Base-by-base conservation (phyloP, 2,329 filamentous ascomycete genomes). In the Fusarium concolor region DNA sequence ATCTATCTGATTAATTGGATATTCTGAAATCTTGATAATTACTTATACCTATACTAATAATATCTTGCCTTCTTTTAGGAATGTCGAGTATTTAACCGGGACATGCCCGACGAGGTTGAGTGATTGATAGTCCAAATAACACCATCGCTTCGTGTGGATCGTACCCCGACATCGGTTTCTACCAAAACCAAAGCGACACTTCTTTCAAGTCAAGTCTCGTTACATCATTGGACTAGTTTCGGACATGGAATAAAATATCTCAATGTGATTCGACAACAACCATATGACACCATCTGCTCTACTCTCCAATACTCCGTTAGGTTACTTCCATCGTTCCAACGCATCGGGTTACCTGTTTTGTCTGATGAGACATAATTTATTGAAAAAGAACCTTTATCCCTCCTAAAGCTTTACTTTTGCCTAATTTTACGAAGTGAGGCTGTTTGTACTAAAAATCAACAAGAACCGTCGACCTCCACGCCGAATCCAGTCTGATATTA, bases 41-140 rank as follows among this genome's bases (percentile, higher is more conserved):
- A 8, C 24, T 26, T 26, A 26, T 26, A 26, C 8, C 24, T 26
- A 26, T 26, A 26, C 24, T 5, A 26, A 26, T 26, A 26, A 24
- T 6, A 24, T 24, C 8, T 33, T 2, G 14, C 15, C 14, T 3
- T 33, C 31, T 14, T 18, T 12, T 18, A 14, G 6, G 8, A 7
- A 10, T 41, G 3, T 17, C 20, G 20, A 22, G 31, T 10, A 49
- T 5, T 6, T 10, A 33, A 49, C 20, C 38, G 49, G 49, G 10
- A 37, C 6, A 35, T n/a, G 6, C 9, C 37, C 38, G 37, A 33
- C 45, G 29, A 31, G n/a, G 49, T 72, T 73, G 68, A 65, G 71
- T 73, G 61, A 73, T 73, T 57, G 62, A 71, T 62, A 61, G 66
- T 54, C 70, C 49, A 72, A 71, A 73, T 73, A 72, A 73, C 71